Conservation (phyloP, 2,329 filamentous ascomycete genomes). For the Aspergillus clavatus region DNA sequence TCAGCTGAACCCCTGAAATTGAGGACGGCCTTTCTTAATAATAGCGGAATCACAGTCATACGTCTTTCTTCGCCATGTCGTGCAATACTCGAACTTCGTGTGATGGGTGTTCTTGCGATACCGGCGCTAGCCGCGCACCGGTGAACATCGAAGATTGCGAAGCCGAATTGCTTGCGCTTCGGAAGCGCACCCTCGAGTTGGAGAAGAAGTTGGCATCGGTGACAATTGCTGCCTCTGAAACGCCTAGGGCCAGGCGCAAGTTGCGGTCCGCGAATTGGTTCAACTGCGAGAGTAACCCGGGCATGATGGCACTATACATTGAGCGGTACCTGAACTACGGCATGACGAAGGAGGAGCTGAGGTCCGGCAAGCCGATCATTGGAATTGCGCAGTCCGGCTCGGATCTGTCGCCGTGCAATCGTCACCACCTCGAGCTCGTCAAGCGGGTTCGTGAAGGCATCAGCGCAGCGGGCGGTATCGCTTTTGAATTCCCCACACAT, state of each 20-base stretch:
- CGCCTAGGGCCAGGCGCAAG: slow-evolving; percentile 17
- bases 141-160: slow-evolving; percentile 41
- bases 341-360: slow-evolving; percentile 46
- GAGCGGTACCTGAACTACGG: slow-evolving; percentile 51
- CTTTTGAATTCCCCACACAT: slow-evolving; percentile 50
- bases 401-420: slow-evolving; percentile 49
- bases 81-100: slow-evolving; percentile 25
- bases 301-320: slow-evolving; percentile 46
- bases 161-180: slow-evolving; percentile 35
- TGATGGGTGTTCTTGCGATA: slow-evolving; percentile 32
- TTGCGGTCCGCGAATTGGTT: slow-evolving; percentile 46
- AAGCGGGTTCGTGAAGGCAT: slow-evolving; percentile 51
- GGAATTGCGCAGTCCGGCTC: slow-evolving; percentile 51
- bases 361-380: slow-evolving; percentile 48
- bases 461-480: slow-evolving; percentile 46
- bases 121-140: slow-evolving; percentile 12
- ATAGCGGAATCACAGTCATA: neutral
- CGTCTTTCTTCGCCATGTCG: slow-evolving; percentile 9
- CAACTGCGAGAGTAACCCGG: slow-evolving; percentile 39
- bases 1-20: too few relatives aligned
- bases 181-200: slow-evolving; percentile 36
- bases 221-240: slow-evolving; percentile 14
- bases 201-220: slow-evolving; percentile 30
- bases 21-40: too few relatives aligned
- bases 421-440: slow-evolving; percentile 46